Conservation (phyloP, 106 monocot genomes). For the Vanilla planifolia region DNA sequence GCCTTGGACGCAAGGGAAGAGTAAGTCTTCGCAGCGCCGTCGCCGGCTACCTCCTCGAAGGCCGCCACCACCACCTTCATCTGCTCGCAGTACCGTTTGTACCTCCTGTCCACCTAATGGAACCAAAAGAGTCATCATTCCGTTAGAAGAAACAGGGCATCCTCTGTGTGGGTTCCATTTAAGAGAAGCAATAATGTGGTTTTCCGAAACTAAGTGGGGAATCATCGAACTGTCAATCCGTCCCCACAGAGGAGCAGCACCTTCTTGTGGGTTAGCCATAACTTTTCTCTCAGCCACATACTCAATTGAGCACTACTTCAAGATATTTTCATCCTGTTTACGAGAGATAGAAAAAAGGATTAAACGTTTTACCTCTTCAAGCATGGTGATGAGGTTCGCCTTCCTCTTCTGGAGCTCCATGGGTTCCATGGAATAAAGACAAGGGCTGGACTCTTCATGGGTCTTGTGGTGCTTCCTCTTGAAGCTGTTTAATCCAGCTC, state of each 20-base stretch:
- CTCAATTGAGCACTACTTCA: too few species aligned
- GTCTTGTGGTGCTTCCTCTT: background rate
- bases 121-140: too few species aligned
- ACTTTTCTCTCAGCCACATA: conserved; percentile 1
- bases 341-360: background rate
- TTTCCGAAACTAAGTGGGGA: conserved; percentile 37
- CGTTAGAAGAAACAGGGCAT: too few species aligned
- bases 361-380: conserved; percentile 44
- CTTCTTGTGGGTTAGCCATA: conserved; percentile 1
- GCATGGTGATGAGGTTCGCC: conserved; percentile 45
- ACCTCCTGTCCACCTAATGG: conserved; percentile 24
- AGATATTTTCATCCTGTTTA: too few species aligned
- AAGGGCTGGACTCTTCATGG: background rate
- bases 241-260: conserved; percentile 18
- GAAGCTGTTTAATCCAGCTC: conserved; percentile 4
- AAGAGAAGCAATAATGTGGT: conserved; percentile 8
- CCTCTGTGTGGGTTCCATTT: conserved; percentile 35
- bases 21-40: conserved; percentile 34
- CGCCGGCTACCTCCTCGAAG: conserved; percentile 37
- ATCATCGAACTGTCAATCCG: conserved; percentile 35
- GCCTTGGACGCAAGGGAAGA: conserved; percentile 42
- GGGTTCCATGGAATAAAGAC: conserved; percentile 43
- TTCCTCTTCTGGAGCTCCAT: conserved; percentile 56
- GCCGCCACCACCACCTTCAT: conserved; percentile 34
- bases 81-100: conserved; percentile 38